These are phyloP conservation scores for Penicillium subrubescens DNA, from an alignment of 495 filamentous ascomycete species.

Conservation along the genomic window DNA sequence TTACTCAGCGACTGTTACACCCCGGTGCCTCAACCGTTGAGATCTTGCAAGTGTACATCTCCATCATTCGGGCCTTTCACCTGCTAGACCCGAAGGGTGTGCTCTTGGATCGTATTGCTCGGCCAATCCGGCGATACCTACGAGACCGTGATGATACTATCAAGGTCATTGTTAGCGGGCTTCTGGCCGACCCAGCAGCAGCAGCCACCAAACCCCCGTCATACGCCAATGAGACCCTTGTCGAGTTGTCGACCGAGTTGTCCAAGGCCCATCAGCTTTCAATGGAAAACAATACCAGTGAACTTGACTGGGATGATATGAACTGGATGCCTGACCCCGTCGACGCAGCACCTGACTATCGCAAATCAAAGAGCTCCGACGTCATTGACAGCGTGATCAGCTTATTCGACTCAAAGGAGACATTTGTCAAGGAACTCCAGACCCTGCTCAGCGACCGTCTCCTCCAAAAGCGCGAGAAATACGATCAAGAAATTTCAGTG, in stretches of 20 bases:
- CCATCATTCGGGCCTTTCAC: constrained; percentile 86
- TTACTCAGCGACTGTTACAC: constrained; percentile 78
- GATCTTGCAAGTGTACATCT: constrained; percentile 88
- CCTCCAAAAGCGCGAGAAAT: constrained; percentile 67
- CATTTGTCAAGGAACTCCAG: constrained; percentile 93
- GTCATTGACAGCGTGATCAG: constrained; percentile 90
- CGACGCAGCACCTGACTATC: constrained; percentile 90
- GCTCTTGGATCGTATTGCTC: constrained; percentile 81
- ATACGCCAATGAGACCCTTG: constrained; percentile 56
- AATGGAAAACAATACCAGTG: constrained; percentile 58
- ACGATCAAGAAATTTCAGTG: constrained; percentile 76
- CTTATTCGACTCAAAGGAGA: constrained; percentile 81
- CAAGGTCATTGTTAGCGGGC: constrained; percentile 79
- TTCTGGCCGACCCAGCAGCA: constrained; percentile 69
- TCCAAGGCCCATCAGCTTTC: constrained; percentile 58
- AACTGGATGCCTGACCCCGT: constrained; percentile 89
- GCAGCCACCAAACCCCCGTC: constrained; percentile 35
- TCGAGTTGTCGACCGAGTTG: constrained; percentile 77
- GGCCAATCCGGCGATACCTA: constrained; percentile 81
- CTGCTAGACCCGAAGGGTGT: constrained; percentile 91
- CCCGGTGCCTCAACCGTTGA: constrained; percentile 86
- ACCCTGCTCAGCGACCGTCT: constrained; percentile 80
- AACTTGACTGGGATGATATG: constrained; percentile 86
- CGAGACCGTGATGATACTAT: constrained; percentile 94
- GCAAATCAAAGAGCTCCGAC: constrained; percentile 82